Evolutionary conservation across 371 early-diverging fungal genomes (phyloP), one percentile per base, ranked within the genome.

Genomic region (Sporodiniella umbellata): DNA sequence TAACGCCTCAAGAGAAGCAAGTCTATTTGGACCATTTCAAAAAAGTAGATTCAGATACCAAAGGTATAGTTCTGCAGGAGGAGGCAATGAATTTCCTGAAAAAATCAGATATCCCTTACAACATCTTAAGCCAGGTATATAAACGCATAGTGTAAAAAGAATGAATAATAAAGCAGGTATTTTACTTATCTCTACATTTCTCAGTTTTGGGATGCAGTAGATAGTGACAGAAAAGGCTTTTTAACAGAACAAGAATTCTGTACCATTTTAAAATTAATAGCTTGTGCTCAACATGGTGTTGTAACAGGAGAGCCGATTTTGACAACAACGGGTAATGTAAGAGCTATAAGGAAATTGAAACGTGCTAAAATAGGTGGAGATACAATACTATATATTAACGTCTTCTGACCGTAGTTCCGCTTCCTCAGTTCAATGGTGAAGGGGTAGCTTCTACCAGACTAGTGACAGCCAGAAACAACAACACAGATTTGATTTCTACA

Each of bases 181-280:
- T n/a, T n/a, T n/a, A n/a, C n/a, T n/a, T n/a, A n/a, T n/a, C n/a
- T n/a, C n/a, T n/a, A n/a, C n/a, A n/a, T n/a, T n/a, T n/a, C n/a
- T n/a, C n/a, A 89, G 84, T 89, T 96, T 43, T 95, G 94, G 95
- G 77, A 82, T 43, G 69, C 87, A 19, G 80, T 88, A 1, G 94
- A 94, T 64, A 60, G 72, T 2, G 90, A 89, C 19, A 79, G 80
- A 55, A 85, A 87, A 59, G 95, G 93, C 6, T 83, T 83, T 40
- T 66, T 94, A 51, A 83, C 80, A 19, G 73, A 79, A 31, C 66
- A 74, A 33, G 87, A 82, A 43, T 95, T 96, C 66, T 81, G 74
- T 54, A 79, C 85, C 19, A 90, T 90, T 0, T 63, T 95, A 53
- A 96, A 94, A 63, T 63, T 93, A 45, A 92, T 96, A 59, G 89